Base-by-base conservation (phyloP, 2,329 filamentous ascomycete genomes). In the Lachnellula occidentalis region DNA sequence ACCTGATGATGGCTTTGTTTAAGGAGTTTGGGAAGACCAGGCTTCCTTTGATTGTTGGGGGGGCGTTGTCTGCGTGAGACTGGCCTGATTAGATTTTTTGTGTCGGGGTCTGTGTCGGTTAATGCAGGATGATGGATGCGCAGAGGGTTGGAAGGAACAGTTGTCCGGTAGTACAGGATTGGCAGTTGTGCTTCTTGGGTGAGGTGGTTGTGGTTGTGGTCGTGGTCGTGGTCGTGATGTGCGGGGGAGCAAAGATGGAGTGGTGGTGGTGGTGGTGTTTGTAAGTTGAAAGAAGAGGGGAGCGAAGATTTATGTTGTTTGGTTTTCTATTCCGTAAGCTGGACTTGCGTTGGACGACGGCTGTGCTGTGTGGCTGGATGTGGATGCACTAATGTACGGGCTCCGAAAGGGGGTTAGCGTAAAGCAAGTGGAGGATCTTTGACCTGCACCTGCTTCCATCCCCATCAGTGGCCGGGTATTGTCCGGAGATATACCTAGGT, bases 1-100 rank as follows among this genome's bases (percentile, higher is more conserved):
- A 65, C 64, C 48, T 62, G 64, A 58, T 64, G 64, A 66, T 62
- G 60, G 59, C 57, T 66, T 64, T 68, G 61, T 59, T 59, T 58
- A 55, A 43, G 51, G 45, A 46, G 50, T 57, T 41, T 53, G 59
- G 58, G 61, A 64, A 62, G 56, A 55, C 46, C 11, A 12, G 50
- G 46, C 56, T 62, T 63, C 61, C 60, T 62, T 53, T 56, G 52
- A 37, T 31, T 46, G 53, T 34, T 34, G 41, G 6, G 21, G 55
- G 53, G 41, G 45, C 42, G 53, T 47, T 22, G 50, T 50, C 51
- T 37, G 50, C 17, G 34, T 31, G 37, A 21, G 47, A 49, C 47
- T 37, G 47, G 45, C n/a, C 22, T 9, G 27, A 31, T 31, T 31
- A 46, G n/a, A 4, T 31, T 46, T 49, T 12, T 39, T 37, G 24